A percentile compares a stretch with the other conserved stretches of the same genome.
These are phyloP conservation scores for Saussurea involucrata DNA, from an alignment of 129 eudicot species.

Conservation along the genomic window DNA sequence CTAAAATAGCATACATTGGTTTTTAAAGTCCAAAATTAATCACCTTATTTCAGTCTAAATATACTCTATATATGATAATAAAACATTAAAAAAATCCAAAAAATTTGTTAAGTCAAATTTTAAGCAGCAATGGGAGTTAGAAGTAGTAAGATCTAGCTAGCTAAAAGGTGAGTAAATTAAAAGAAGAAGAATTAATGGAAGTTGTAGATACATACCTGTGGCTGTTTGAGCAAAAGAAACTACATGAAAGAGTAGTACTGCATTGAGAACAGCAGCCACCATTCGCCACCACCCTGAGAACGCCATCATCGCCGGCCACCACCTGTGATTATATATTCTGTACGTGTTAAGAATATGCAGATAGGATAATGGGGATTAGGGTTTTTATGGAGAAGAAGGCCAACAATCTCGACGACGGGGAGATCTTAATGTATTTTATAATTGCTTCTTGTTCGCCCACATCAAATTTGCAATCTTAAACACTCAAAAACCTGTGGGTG, in stretches of 20 bases:
- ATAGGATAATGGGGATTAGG: background rate
- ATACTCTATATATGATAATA: background rate
- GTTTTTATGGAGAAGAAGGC: slow-evolving; percentile 23
- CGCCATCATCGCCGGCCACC: slow-evolving; percentile 14
- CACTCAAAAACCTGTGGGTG: slow-evolving; percentile 19
- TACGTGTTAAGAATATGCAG: background rate
- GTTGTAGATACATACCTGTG: background rate
- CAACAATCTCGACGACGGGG: slow-evolving; percentile 12
- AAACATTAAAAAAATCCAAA: background rate
- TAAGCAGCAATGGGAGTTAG: background rate
- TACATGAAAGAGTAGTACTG: slow-evolving; percentile 32
- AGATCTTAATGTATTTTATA: background rate
- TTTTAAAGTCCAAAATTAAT: background rate
- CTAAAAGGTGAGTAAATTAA: background rate
- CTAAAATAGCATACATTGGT: too few species aligned
- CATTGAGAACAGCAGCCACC: slow-evolving; percentile 13
- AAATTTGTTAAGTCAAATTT: background rate
- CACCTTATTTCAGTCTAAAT: background rate
- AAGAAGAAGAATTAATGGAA: background rate
- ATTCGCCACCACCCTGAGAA: slow-evolving; percentile 23
- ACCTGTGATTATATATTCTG: background rate
- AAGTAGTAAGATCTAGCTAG: background rate
- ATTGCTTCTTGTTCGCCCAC: slow-evolving; percentile 31
- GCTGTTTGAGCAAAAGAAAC: slow-evolving; percentile 31
- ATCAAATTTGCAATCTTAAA: slow-evolving; percentile 6